These are phyloP conservation scores for Arachnomyces sp. DNA, from an alignment of 2,329 filamentous ascomycete genomes.

Conservation along the genomic window DNA sequence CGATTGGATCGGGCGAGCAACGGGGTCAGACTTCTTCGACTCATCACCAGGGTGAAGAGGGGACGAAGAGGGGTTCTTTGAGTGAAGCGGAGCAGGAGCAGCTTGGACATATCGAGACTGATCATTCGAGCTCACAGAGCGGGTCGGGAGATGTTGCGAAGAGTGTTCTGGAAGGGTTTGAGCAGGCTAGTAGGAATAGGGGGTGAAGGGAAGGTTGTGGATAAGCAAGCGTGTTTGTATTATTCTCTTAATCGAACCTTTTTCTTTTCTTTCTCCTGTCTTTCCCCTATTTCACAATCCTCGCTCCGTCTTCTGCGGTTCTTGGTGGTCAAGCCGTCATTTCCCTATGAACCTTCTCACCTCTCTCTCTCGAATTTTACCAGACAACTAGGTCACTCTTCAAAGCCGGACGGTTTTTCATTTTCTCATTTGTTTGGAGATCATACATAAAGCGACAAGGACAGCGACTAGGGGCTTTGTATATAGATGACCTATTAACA, in stretches of 20 bases:
- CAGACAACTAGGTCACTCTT: too few species aligned
- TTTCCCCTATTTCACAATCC: background rate
- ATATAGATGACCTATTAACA: too few species aligned
- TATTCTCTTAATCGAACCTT: background rate
- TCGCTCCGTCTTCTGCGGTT: background rate
- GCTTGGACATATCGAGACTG: conserved; percentile 9
- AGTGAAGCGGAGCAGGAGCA: conserved; percentile 26
- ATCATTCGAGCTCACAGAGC: conserved; percentile 4
- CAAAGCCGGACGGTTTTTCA: too few species aligned
- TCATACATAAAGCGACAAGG: too few species aligned
- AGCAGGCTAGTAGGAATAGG: conserved; percentile 31
- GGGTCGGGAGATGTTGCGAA: conserved; percentile 36
- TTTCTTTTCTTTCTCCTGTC: background rate
- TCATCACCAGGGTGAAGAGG: conserved; percentile 10
- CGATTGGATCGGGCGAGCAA: conserved; percentile 21
- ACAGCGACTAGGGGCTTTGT: too few species aligned
- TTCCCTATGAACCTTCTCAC: too few species aligned
- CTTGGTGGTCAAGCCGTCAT: too few species aligned
- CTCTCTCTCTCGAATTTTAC: too few species aligned
- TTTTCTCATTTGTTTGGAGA: too few species aligned
- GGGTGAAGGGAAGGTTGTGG: conserved; percentile 14
- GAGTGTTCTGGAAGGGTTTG: conserved; percentile 44
- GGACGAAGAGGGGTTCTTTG: conserved; percentile 10
- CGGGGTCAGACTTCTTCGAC: conserved; percentile 8
- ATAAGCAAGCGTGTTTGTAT: background rate